Evolutionary conservation across 805 yeast genomes (phyloP), one percentile per base, ranked within the genome.

Genomic region (Barnettozyma pratensis): DNA sequence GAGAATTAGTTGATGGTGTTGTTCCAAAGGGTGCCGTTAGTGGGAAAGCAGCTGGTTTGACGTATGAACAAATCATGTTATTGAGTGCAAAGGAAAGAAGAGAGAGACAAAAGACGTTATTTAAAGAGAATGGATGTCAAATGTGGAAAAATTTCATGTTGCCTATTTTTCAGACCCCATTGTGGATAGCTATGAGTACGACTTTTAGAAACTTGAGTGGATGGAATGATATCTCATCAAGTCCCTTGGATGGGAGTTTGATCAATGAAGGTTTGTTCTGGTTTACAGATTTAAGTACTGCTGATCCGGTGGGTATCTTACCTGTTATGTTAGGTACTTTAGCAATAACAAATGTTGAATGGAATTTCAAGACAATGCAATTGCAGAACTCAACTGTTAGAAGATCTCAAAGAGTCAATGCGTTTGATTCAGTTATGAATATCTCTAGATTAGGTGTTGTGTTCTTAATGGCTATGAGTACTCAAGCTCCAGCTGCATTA

Each of bases 401-500:
- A 43, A 65, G 71, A 50, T 60, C 72, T 4, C 59, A 73, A 12
- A 69, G 87, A 49, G 79, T 85, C 4, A 80, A 85, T 2, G 66
- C 80, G 6, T 72, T 79, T 44, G 87, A 81, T 57, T 76, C 88
- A 3, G 60, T 91, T 35, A 74, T 87, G 47, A 88, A 81, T 52
- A 60, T 87, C 2, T 79, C 95, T 3, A 73, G 97, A 58, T 72
- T 87, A 54, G 81, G 92, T 26, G 80, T 87, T 45, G 80, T 90
- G 1, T 80, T 87, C 54, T 72, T 92, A 66, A 88, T 89, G 85
- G 90, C 89, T 5, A 72, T 90, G 19, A 75, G 96, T 0, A 79
- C 90, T 38, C 94, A 90, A 58, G 95, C 96, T 0, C 96, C 98
- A 0, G 71, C 83, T 30, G 88, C 95, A 0, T 68, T 91, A 35